Base-by-base conservation (phyloP, 257 asterid species). In the Capsicum rhomboideum region DNA sequence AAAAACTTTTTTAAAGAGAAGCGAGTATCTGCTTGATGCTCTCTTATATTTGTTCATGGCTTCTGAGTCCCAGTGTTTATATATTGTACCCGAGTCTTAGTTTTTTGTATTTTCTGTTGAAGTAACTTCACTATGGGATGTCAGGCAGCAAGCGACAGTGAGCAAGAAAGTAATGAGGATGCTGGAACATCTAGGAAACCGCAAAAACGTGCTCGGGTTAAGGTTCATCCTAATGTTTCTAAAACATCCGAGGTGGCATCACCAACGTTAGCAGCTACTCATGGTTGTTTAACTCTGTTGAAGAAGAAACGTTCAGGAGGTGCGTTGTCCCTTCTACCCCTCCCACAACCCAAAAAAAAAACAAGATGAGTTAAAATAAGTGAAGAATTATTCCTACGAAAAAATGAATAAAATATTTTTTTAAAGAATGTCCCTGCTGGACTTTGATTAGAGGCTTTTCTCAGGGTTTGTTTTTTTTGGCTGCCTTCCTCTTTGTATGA, bases 251-350 rank as follows among this genome's bases (percentile, higher is more conserved):
- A 89, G 8, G 44, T 90, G 56, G 88, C 87, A 53, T 86, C 95
- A 77, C 94, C 91, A 29, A 82, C 88, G 63, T 77, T 85, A 29
- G 88, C 91, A 37, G 78, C 97, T 87, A 87, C 82, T 83, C 89
- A 88, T 42, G 94, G 94, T 69, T 88, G 93, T 85, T 87, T 89
- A 40, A 58, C 93, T 50, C 87, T 92, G 87, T 87, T 90, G 85
- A 94, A 94, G 94, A 94, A 93, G 92, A 94, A 91, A 90, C 93
- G 95, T 53, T 86, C 98, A 79, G 96, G 92, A 82, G 99, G 99
- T 96, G 92, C 78, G 94, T 87, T 68, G 49, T 34, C 42, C 29
- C 40, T 82, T 66, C 80, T 74, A 74, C 59, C 52, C 67, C n/a
- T 40, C 63, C 29, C 53, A 11, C 64, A 66, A 52, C 78, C n/a